A percentile compares a stretch with the other conserved stretches of the same genome.
Evolutionary conservation across 1,284 basidiomycete genomes (phyloP).

Genomic region (Chalciporus sp.): DNA sequence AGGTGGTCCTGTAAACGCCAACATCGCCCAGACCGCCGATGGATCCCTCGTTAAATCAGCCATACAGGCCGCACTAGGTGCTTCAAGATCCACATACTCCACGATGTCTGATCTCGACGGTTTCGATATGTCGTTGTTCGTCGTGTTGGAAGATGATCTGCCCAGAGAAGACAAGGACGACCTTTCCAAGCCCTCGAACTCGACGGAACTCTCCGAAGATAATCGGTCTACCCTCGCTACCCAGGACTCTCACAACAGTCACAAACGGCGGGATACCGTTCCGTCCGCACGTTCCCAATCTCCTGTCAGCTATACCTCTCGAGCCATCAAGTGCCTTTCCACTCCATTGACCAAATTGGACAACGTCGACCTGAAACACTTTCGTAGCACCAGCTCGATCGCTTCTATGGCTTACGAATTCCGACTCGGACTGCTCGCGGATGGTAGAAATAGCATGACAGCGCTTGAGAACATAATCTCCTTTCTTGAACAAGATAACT

Average conservation of each 20-base stretch:
- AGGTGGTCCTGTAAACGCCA: conserved; percentile 12
- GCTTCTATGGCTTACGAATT: conserved; percentile 34
- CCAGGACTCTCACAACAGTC: conserved; percentile 8
- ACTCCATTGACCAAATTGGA: conserved; percentile 24
- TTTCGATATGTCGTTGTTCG: neutral
- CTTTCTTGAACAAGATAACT: conserved; percentile 31
- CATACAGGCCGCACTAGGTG: conserved; percentile 1
- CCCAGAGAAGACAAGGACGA: neutral
- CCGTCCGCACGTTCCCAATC: conserved; percentile 5
- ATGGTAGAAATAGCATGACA: conserved; percentile 24
- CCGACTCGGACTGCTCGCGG: conserved; percentile 26
- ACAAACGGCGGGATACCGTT: conserved; percentile 19
- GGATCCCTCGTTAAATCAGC: neutral
- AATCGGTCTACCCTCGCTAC: conserved; percentile 4
- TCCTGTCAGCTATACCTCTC: neutral
- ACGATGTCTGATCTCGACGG: conserved; percentile 1
- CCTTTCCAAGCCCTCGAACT: neutral
- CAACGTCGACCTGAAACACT: conserved; percentile 10
- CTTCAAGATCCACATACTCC: conserved; percentile 1
- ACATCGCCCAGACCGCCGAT: neutral
- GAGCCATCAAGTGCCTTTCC: conserved; percentile 17
- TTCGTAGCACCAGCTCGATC: conserved; percentile 24
- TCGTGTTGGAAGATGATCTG: neutral
- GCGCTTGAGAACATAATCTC: conserved; percentile 30
- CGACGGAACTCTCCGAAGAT: conserved; percentile 3